These are phyloP conservation scores for Cercospora sesami DNA, from an alignment of 2,329 filamentous ascomycete genomes.

Conservation along the genomic window DNA sequence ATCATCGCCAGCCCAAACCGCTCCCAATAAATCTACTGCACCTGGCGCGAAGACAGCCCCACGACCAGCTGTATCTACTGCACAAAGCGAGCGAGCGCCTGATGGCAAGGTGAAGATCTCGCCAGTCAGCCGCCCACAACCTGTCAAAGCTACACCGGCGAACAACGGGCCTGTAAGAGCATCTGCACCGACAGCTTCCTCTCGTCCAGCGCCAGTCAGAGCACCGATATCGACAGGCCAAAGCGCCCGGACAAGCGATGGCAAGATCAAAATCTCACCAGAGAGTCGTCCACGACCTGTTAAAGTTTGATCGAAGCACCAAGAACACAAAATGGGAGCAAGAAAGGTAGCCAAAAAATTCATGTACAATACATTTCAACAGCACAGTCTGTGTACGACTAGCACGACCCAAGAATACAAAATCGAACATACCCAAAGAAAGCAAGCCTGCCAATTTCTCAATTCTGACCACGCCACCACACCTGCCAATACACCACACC, in stretches of 20 bases:
- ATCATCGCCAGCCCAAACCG: neutral
- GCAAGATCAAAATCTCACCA: slow-evolving; percentile 28
- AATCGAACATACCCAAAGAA: too few species aligned
- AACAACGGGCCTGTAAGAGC: slow-evolving; percentile 8
- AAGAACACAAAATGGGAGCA: neutral
- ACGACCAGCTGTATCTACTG: slow-evolving; percentile 17
- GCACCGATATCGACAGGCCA: slow-evolving; percentile 15
- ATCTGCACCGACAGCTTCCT: slow-evolving; percentile 12
- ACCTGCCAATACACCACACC: neutral
- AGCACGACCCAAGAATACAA: neutral
- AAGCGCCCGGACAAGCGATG: slow-evolving; percentile 17
- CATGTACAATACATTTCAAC: neutral
- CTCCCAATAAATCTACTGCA: neutral
- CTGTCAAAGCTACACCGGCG: slow-evolving; percentile 15
- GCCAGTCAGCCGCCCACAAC: slow-evolving; percentile 13
- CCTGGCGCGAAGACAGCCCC: slow-evolving; percentile 1
- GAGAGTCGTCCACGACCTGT: slow-evolving; percentile 27
- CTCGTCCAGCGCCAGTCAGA: slow-evolving; percentile 17
- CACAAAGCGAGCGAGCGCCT: slow-evolving; percentile 20
- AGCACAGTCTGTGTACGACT: neutral
- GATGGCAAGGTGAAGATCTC: slow-evolving; percentile 27
- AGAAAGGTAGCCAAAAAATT: neutral
- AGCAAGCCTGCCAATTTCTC: too few species aligned
- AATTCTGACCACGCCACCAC: neutral
- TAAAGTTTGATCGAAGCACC: slow-evolving; percentile 6